phyloP scores from a whole-genome alignment of 2,329 filamentous ascomycete genomes.

The Fusarium equiseti region DNA sequence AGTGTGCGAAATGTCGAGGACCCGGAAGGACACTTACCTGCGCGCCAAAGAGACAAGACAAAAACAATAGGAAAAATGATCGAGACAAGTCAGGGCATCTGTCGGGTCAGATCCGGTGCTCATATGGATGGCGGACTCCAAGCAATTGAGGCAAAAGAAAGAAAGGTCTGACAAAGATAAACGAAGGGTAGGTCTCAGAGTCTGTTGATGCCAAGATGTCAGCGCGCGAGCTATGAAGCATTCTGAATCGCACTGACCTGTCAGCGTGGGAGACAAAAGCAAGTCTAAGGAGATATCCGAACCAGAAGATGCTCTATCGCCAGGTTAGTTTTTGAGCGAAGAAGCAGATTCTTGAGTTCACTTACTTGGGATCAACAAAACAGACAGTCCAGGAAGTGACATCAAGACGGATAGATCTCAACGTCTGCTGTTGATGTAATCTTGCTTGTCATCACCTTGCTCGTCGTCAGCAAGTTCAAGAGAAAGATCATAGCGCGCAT shows the following conservation, averaged over 20 bases:
- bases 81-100: not conserved
- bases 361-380: not conserved
- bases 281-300: no score
- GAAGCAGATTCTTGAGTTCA: not conserved
- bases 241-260: not conserved
- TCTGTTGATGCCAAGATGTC: not conserved
- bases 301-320: no score
- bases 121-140: not conserved
- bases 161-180: not conserved
- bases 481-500: not conserved
- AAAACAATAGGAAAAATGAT: not conserved
- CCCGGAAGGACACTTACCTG: not conserved
- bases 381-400: not conserved
- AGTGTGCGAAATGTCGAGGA: not conserved
- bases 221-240: not conserved
- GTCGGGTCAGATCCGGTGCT: not conserved
- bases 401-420: not conserved
- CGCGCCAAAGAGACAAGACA: not conserved
- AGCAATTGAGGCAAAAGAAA: not conserved
- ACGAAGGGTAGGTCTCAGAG: not conserved
- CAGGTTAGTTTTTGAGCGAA: no score
- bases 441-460: not conserved
- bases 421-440: not conserved
- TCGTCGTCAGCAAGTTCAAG: not conserved
- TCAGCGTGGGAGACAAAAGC: no score